phyloP scores from a whole-genome alignment of 2,329 filamentous ascomycete species.

The Xylaria sp. region DNA sequence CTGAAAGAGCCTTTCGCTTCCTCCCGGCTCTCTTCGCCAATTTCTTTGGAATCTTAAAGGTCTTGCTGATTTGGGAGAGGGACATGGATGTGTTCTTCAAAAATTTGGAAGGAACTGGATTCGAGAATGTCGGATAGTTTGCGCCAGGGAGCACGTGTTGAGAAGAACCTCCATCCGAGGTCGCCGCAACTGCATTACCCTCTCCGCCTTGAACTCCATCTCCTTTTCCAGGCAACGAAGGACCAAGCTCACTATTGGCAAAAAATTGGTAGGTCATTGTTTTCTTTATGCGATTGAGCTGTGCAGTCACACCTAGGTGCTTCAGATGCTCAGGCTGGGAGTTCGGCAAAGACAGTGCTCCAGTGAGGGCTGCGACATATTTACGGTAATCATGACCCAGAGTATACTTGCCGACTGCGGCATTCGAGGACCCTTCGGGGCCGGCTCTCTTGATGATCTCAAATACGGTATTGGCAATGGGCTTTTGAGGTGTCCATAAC shows the following conservation, averaged over 20 bases:
- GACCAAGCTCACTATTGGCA: conserved; percentile 21
- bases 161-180: neutral
- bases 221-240: neutral
- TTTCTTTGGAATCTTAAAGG: neutral
- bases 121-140: conserved; percentile 20
- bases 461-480: conserved; percentile 36
- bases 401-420: conserved; percentile 35
- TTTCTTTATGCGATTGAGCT: conserved; percentile 43
- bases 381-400: conserved; percentile 38
- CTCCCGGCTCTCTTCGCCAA: neutral
- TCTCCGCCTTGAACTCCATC: conserved; percentile 9
- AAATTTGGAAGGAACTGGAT: conserved; percentile 23
- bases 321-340: conserved; percentile 45
- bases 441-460: conserved; percentile 40
- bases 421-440: conserved; percentile 37
- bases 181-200: neutral
- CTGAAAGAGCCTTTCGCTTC: conserved; percentile 15
- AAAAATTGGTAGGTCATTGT: conserved; percentile 47
- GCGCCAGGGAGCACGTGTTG: neutral
- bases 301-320: conserved; percentile 43
- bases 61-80: conserved; percentile 21
- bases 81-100: conserved; percentile 7
- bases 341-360: conserved; percentile 37
- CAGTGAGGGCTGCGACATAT: conserved; percentile 39
- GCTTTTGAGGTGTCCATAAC: conserved; percentile 40